A percentile compares a stretch with the other conserved stretches of the same genome.
Conservation (phyloP, 805 yeast species). For the Hemisphaericaspora nanyangensis region DNA sequence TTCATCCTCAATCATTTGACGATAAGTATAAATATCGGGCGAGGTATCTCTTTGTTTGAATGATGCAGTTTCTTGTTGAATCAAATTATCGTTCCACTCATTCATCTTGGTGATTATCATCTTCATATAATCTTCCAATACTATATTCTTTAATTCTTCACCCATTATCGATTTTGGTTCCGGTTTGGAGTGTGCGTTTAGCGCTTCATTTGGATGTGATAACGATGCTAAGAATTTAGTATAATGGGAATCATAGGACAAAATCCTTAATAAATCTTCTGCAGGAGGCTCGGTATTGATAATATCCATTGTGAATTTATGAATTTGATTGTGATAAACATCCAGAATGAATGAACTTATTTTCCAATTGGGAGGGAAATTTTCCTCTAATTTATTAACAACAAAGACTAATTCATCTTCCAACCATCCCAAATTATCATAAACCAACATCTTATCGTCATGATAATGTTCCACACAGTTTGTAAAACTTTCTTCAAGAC, state of each 20-base stretch:
- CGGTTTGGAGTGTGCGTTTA: constrained; percentile 12
- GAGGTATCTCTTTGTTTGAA: constrained; percentile 66
- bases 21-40: constrained; percentile 68
- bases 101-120: constrained; percentile 69
- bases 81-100: constrained; percentile 78
- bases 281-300: constrained; percentile 79
- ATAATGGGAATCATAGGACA: constrained; percentile 74
- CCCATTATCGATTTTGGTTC: constrained; percentile 56
- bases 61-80: constrained; percentile 59
- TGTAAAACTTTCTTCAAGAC: constrained; percentile 64
- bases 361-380: constrained; percentile 75
- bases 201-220: constrained; percentile 15
- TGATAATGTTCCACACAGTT: constrained; percentile 56
- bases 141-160: constrained; percentile 64
- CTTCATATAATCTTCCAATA: constrained; percentile 74
- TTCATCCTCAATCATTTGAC: constrained; percentile 36
- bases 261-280: constrained; percentile 61
- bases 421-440: constrained; percentile 76
- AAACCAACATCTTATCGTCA: constrained; percentile 50
- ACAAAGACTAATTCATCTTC: constrained; percentile 74
- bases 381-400: constrained; percentile 49
- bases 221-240: constrained; percentile 29
- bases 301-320: constrained; percentile 58
- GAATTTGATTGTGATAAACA: constrained; percentile 65
- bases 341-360: constrained; percentile 57